Evolutionary conservation across 305 asterid genomes (phyloP).

Genomic region (Fraxinus xanthoxyloides): DNA sequence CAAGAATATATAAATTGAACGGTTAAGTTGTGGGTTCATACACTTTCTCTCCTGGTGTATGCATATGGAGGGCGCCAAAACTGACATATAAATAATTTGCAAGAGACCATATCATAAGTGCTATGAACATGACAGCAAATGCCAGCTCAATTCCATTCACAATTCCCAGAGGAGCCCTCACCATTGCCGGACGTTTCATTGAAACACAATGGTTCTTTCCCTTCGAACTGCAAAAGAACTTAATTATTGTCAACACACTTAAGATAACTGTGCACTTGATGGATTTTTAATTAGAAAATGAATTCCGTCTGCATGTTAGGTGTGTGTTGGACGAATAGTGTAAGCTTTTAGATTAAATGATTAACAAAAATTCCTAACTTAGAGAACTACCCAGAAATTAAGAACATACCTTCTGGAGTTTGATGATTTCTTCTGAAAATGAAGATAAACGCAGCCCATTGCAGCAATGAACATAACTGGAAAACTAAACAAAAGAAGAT

Average conservation of each 20-base stretch:
- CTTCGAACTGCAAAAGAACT: slow-evolving; percentile 21
- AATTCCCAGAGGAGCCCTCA: slow-evolving; percentile 55
- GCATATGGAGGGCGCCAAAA: slow-evolving; percentile 48
- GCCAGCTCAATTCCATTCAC: slow-evolving; percentile 53
- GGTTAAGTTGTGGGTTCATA: slow-evolving; percentile 14
- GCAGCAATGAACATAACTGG: slow-evolving; percentile 55
- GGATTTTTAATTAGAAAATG: neutral
- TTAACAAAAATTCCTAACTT: neutral
- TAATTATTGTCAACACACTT: neutral
- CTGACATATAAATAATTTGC: slow-evolving; percentile 48
- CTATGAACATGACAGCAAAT: slow-evolving; percentile 49
- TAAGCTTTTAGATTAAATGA: neutral
- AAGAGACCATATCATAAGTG: slow-evolving; percentile 61
- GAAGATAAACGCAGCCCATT: slow-evolving; percentile 62
- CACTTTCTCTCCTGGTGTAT: slow-evolving; percentile 41
- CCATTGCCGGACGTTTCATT: slow-evolving; percentile 46
- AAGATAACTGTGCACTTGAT: neutral
- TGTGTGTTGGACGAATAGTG: neutral
- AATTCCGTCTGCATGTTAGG: neutral
- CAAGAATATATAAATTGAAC: neutral
- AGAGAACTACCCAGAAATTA: neutral
- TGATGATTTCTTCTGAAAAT: slow-evolving; percentile 35
- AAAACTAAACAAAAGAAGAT: slow-evolving; percentile 62
- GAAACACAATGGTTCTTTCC: slow-evolving; percentile 20
- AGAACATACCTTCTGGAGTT: slow-evolving; percentile 31